phyloP scores from a whole-genome alignment of 1,284 basidiomycete genomes.

The Erythrobasidium hasegawianum region DNA sequence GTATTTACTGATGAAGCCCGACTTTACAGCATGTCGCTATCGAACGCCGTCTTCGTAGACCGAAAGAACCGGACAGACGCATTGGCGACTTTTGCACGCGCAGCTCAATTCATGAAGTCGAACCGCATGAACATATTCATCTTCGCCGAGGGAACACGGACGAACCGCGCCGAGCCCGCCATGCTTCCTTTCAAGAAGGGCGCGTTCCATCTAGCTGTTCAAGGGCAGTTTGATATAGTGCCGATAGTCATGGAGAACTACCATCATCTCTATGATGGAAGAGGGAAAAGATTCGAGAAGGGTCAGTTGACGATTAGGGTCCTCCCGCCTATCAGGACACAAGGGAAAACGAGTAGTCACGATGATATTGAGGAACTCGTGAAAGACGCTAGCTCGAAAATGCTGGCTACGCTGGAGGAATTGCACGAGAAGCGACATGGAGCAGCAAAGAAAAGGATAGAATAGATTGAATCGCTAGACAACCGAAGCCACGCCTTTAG shows the following conservation, averaged over 20 bases:
- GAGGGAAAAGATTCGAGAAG: conserved; percentile 60
- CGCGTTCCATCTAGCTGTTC: conserved; percentile 91
- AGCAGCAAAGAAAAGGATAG: conserved; percentile 19
- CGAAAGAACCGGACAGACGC: conserved; percentile 73
- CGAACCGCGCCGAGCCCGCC: conserved; percentile 61
- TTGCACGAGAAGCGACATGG: conserved; percentile 15
- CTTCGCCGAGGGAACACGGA: conserved; percentile 59
- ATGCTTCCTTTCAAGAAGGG: conserved; percentile 95
- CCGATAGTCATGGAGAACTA: conserved; percentile 87
- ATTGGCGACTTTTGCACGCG: conserved; percentile 68
- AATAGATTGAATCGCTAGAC: neutral
- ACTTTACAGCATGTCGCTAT: conserved; percentile 60
- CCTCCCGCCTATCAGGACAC: conserved; percentile 69
- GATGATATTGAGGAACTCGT: conserved; percentile 63
- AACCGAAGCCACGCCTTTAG: too few relatives aligned
- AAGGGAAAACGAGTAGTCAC: conserved; percentile 58
- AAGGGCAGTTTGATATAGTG: conserved; percentile 76
- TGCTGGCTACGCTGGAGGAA: conserved; percentile 60
- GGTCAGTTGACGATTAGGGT: conserved; percentile 78
- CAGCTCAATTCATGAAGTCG: conserved; percentile 68
- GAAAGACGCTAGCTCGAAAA: conserved; percentile 62
- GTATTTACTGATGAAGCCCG: neutral
- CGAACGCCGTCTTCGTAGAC: conserved; percentile 92
- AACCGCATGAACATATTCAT: conserved; percentile 52
- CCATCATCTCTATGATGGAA: conserved; percentile 40